A percentile compares a stretch with the other conserved stretches of the same genome.
Evolutionary conservation across 2,329 filamentous ascomycete species (phyloP).

Genomic region (Colletotrichum incanum): DNA sequence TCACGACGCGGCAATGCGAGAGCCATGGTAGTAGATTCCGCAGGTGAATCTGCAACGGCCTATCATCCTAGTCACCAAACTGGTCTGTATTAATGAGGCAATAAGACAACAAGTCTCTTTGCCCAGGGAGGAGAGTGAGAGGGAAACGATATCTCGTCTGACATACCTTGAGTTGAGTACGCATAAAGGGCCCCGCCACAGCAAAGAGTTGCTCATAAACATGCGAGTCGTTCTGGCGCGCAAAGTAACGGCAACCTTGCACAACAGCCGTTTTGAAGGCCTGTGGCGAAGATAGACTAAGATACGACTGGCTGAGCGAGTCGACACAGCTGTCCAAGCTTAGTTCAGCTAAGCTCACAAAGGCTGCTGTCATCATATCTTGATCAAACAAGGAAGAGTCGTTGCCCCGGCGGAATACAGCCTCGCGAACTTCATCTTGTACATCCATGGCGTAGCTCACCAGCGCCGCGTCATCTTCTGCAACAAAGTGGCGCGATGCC

Average conservation of each 20-base stretch:
- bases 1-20: slow-evolving; percentile 57
- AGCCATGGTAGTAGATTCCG: slow-evolving; percentile 51
- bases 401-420: slow-evolving; percentile 71
- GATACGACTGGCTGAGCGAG: slow-evolving; percentile 70
- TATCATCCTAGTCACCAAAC: slow-evolving; percentile 44
- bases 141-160: neutral
- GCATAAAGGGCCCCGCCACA: slow-evolving; percentile 70
- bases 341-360: slow-evolving; percentile 75
- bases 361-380: slow-evolving; percentile 76
- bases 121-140: neutral
- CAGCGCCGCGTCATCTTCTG: slow-evolving; percentile 74
- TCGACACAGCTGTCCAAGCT: slow-evolving; percentile 73
- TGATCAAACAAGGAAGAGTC: slow-evolving; percentile 72
- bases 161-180: slow-evolving; percentile 69
- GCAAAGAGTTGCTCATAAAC: slow-evolving; percentile 71
- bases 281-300: slow-evolving; percentile 69
- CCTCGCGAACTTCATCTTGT: slow-evolving; percentile 77
- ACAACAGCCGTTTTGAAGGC: slow-evolving; percentile 75
- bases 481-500: slow-evolving; percentile 75
- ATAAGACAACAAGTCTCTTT: neutral
- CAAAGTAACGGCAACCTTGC: slow-evolving; percentile 75
- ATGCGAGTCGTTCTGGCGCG: slow-evolving; percentile 64
- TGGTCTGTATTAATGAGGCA: neutral
- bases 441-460: slow-evolving; percentile 80
- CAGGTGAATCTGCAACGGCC: slow-evolving; percentile 58